These are phyloP conservation scores for Aspergillus carlsbadensis DNA, from an alignment of 495 filamentous ascomycete genomes.

Conservation along the genomic window DNA sequence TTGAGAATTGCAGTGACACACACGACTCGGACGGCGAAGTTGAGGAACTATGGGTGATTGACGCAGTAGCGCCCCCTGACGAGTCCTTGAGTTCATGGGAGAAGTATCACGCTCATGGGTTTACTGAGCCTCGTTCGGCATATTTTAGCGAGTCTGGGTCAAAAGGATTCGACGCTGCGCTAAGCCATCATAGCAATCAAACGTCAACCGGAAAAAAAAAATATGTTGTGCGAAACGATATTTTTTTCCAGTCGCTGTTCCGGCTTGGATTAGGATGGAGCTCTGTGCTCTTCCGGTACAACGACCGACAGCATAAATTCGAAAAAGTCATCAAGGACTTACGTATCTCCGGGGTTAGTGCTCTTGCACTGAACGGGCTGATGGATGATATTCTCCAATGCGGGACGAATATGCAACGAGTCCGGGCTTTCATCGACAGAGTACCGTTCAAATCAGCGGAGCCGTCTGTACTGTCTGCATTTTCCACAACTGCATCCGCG, in stretches of 20 bases:
- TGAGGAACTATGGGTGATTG: conserved; percentile 57
- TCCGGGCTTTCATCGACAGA: conserved; percentile 56
- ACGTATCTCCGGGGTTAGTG: conserved; percentile 69
- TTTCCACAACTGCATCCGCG: conserved; percentile 34
- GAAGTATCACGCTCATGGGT: conserved; percentile 49
- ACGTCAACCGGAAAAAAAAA: conserved; percentile 20
- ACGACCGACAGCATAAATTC: conserved; percentile 57
- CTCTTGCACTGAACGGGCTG: conserved; percentile 53
- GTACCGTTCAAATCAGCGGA: conserved; percentile 27
- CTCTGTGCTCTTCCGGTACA: conserved; percentile 75
- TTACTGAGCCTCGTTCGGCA: conserved; percentile 47
- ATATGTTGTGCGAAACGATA: conserved; percentile 34
- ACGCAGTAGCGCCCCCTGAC: conserved; percentile 10
- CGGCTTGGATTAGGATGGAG: conserved; percentile 77
- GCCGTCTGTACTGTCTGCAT: conserved; percentile 34
- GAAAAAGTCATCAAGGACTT: conserved; percentile 50
- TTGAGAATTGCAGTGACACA: conserved; percentile 8
- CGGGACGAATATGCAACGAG: conserved; percentile 62
- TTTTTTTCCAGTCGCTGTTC: conserved; percentile 62
- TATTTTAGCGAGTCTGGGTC: conserved; percentile 81
- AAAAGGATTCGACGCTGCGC: conserved; percentile 65
- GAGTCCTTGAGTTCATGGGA: conserved; percentile 71
- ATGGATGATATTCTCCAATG: conserved; percentile 62
- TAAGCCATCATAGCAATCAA: conserved; percentile 30
- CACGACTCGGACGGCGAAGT: conserved; percentile 22